Evolutionary conservation across 306 rosid genomes (phyloP), one percentile per base, ranked within the genome.

Genomic region (Vigna angularis): DNA sequence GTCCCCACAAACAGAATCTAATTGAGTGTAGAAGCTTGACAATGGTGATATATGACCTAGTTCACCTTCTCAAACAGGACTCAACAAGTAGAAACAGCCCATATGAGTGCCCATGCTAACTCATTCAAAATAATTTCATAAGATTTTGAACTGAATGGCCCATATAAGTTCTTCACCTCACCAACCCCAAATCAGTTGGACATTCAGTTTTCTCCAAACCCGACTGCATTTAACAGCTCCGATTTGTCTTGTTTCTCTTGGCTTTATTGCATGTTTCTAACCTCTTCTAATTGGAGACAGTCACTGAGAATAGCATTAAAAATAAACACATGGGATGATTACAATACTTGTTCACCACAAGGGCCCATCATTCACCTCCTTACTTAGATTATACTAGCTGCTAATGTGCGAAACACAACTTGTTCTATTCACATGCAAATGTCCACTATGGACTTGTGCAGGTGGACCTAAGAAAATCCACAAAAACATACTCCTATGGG

Each of bases 301-400:
- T 87, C 73, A 77, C 75, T 72, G 72, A 32, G 62, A 38, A 76
- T 68, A 74, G 75, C 84, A 75, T 79, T 70, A 47, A 73, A 85
- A 89, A 77, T 75, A 55, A 61, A 88, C 93, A 89, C 93, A 85
- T 89, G 90, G 88, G 83, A 77, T 68, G 83, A 65, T 73, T 80
- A 81, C 84, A 52, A 52, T 55, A 71, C 64, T 71, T 79, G 82
- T 75, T 72, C 80, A 57, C 83, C 85, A 66, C 30, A 74, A 71
- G 85, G 93, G 80, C 83, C 91, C 89, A 52, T 78, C 72, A 65
- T 81, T 81, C 79, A 52, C 58, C 79, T 66, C 26, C 81, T 73
- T 73, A 34, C 77, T 76, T 71, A 76, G 59, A 76, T 81, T 56
- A 71, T 72, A 76, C 56, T 59, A 30, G 18, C 66, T 74, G 51